Base-by-base conservation (phyloP, 192 early-diverging fungal genomes). In the Glomus cerebriforme region DNA sequence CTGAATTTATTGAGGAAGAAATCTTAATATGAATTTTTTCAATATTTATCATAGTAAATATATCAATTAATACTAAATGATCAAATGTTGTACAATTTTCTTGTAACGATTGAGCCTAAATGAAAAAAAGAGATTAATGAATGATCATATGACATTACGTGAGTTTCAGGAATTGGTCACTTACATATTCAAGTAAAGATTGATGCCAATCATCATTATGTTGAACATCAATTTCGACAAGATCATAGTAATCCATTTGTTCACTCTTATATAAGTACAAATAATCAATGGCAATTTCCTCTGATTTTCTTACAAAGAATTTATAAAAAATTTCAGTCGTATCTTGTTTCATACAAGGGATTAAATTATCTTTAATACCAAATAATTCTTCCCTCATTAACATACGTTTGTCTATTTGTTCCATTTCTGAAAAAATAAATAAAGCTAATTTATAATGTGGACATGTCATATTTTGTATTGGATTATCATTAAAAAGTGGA, bases 351-450 rank as follows among this genome's bases (percentile, higher is more conserved):
- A 87, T 88, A 67, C 87, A 90, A 15, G 85, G 89, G 59, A 82
- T 73, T 10, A 89, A 43, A 76, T 86, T 90, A 73, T 90, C 79
- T n/a, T 76, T 63, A 43, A 89, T 84, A n/a, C 88, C 89, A 84
- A 90, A 90, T 58, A 88, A 74, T 2, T 79, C 81, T 73, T 87
- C 80, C 24, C 89, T 87, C 27, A 90, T 82, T 81, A 87, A 79
- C 31, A 71, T 73, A 24, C 89, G 82, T 26, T 86, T 84, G n/a
- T 78, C 78, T 1, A 85, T 80, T 68, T 82, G 65, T 66, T 69
- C 77, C 64, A 81, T 73, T 45, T 79, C 72, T n/a, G 89, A 86
- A 13, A 82, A 81, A 69, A 90, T 86, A 17, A 90, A 63, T 5
- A 90, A 77, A n/a, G 87, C 60, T 31, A 86, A 81, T 43, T 81